These are phyloP conservation scores for Daldinia eschscholtzii DNA, from an alignment of 2,329 filamentous ascomycete genomes.

Conservation along the genomic window DNA sequence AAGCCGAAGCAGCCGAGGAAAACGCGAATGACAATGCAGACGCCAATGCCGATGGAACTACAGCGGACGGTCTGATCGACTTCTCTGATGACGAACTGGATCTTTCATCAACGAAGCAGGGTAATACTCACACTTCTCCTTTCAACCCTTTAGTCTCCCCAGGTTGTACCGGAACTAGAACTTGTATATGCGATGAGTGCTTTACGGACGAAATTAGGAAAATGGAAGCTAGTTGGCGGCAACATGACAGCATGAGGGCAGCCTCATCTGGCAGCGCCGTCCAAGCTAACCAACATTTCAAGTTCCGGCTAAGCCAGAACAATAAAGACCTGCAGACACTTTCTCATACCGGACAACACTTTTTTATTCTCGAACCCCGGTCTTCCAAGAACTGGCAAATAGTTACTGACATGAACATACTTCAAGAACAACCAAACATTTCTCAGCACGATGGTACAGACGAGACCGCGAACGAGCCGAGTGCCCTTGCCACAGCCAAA, in stretches of 20 bases:
- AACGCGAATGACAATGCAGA: slow-evolving; percentile 19
- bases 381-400: slow-evolving; percentile 17
- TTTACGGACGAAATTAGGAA: slow-evolving; percentile 33
- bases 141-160: slow-evolving; percentile 14
- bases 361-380: neutral
- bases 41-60: slow-evolving; percentile 18
- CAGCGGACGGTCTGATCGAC: slow-evolving; percentile 39
- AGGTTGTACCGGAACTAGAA: slow-evolving; percentile 16
- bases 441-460: slow-evolving; percentile 30
- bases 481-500: slow-evolving; percentile 21
- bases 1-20: slow-evolving; percentile 22
- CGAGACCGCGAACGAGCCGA: slow-evolving; percentile 18
- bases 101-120: slow-evolving; percentile 46
- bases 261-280: neutral
- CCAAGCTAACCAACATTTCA: neutral
- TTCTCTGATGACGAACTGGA: slow-evolving; percentile 46
- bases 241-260: slow-evolving; percentile 2
- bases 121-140: slow-evolving; percentile 45
- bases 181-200: slow-evolving; percentile 42
- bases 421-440: slow-evolving; percentile 42
- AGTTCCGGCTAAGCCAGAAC: neutral
- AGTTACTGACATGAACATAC: slow-evolving; percentile 39
- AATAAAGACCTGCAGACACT: neutral
- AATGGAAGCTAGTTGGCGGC: slow-evolving; percentile 31
- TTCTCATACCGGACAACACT: neutral